A percentile compares a stretch with the other conserved stretches of the same genome.
Conservation (phyloP, 2,329 filamentous ascomycete genomes). For the Alternaria metachromatica region DNA sequence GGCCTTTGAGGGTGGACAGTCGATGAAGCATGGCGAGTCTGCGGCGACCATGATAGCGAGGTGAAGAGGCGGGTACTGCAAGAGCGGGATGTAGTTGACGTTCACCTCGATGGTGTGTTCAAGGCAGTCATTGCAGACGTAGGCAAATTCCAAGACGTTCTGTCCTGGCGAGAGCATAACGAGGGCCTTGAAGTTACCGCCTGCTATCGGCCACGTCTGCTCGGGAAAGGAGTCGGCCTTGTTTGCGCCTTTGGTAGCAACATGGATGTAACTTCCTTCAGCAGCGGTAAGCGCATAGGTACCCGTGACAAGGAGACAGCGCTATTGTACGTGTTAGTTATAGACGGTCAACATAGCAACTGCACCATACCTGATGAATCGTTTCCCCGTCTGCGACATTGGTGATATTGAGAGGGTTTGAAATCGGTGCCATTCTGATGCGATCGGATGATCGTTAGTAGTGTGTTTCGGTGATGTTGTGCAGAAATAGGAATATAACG, state of each 20-base stretch:
- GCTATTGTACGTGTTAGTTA: slow-evolving; percentile 15
- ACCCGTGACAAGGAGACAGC: slow-evolving; percentile 41
- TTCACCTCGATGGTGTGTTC: slow-evolving; percentile 14
- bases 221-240: slow-evolving; percentile 31
- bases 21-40: slow-evolving; percentile 40
- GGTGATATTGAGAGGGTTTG: slow-evolving; percentile 10
- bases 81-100: slow-evolving; percentile 38
- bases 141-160: slow-evolving; percentile 30
- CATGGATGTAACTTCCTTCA: slow-evolving; percentile 30
- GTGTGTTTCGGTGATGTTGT: neutral
- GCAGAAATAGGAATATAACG: neutral
- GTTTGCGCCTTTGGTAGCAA: slow-evolving; percentile 24
- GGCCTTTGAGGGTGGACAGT: slow-evolving; percentile 38
- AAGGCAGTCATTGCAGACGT: slow-evolving; percentile 27
- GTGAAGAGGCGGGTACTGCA: slow-evolving; percentile 43
- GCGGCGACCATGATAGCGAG: slow-evolving; percentile 43
- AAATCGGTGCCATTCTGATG: slow-evolving; percentile 7
- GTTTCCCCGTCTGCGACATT: slow-evolving; percentile 39
- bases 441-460: neutral
- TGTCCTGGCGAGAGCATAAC: slow-evolving; percentile 37
- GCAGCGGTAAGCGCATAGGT: slow-evolving; percentile 18
- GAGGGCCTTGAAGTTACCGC: slow-evolving; percentile 42
- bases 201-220: slow-evolving; percentile 44
- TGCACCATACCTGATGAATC: slow-evolving; percentile 29
- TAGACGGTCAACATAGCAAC: too few species aligned